phyloP scores from a whole-genome alignment of 352 stramenopile genomes.

The Phytophthora melonis region DNA sequence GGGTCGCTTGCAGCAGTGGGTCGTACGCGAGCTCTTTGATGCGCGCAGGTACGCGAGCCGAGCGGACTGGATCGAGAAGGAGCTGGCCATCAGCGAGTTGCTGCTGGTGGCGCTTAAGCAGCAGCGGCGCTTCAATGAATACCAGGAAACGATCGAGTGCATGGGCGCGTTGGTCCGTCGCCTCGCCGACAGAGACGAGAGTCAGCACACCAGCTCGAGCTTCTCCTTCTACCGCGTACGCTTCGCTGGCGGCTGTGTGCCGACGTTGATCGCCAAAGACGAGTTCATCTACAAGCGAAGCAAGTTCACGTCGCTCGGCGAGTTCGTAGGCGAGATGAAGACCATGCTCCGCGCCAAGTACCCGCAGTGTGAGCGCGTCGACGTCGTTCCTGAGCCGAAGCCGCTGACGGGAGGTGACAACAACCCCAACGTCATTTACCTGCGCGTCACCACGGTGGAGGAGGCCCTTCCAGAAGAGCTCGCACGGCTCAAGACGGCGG shows the following conservation, averaged over 20 bases:
- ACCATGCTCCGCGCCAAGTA: slow-evolving; percentile 61
- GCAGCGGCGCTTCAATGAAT: slow-evolving; percentile 49
- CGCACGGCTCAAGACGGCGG: slow-evolving; percentile 18
- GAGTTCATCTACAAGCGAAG: slow-evolving; percentile 85
- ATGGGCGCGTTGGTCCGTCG: slow-evolving; percentile 47
- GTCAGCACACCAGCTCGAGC: slow-evolving; percentile 19
- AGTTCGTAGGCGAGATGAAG: slow-evolving; percentile 77
- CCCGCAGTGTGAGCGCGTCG: slow-evolving; percentile 62
- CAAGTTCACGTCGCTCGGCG: slow-evolving; percentile 70
- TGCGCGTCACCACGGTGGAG: slow-evolving; percentile 59
- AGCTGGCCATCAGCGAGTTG: slow-evolving; percentile 65
- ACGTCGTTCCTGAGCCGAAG: slow-evolving; percentile 67
- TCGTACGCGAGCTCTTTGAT: slow-evolving; percentile 49
- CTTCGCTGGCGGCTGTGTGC: slow-evolving; percentile 64
- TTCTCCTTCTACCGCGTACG: slow-evolving; percentile 70
- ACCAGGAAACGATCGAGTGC: slow-evolving; percentile 57
- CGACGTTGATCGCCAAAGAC: slow-evolving; percentile 42
- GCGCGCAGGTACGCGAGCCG: slow-evolving; percentile 52
- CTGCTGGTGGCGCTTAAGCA: slow-evolving; percentile 53
- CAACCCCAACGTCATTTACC: slow-evolving; percentile 68
- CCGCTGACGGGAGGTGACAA: slow-evolving; percentile 43
- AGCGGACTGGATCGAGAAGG: slow-evolving; percentile 59
- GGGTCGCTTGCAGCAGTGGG: slow-evolving; percentile 40
- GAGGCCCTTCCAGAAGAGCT: slow-evolving; percentile 30
- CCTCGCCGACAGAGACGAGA: slow-evolving; percentile 38